Evolutionary conservation across 2,329 filamentous ascomycete species (phyloP), one percentile per base, ranked within the genome.

Genomic region (Pestalotiopsis fici): DNA sequence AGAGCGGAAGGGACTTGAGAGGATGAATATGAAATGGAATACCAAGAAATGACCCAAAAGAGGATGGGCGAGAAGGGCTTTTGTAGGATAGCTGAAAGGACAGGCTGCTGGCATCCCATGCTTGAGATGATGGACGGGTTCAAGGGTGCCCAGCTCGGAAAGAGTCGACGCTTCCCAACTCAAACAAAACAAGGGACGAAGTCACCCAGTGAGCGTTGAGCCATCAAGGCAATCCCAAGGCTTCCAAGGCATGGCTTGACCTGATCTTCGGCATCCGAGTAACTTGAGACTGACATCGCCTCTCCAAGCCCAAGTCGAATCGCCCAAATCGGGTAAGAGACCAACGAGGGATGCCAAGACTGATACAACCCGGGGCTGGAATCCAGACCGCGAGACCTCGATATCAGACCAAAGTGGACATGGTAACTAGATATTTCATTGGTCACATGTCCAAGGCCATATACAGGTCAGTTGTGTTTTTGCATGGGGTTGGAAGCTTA

Each of bases 181-280:
- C 63, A 65, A 59, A 57, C 50, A 57, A 59, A 65, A 65, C 61
- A 64, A 64, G 25, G n/a, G 61, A 55, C 21, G 59, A 37, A 21
- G 13, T 54, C 6, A 15, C 61, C 61, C 37, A 50, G 61, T 64
- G 43, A 64, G 55, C 50, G 43, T 54, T 37, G 57, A 35, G 57
- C n/a, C 25, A 9, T 50, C 23, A 15, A 35, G 25, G 6, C 23
- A 21, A 28, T 21, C 21, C 57, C 54, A 68, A 65, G 54, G 56
- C 43, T 60, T 63, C 57, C 57, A 59, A 31, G 57, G 28, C n/a
- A 35, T 59, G 57, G n/a, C 28, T 31, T 35, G 67, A 68, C 70
- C 65, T 67, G 70, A 73, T 73, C 71, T 65, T 74, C 72, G 68
- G 71, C 71, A 28, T 31, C 66, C 67, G 68, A 71, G 70, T 65